phyloP scores from a whole-genome alignment of 2,329 filamentous ascomycete genomes.

The Dothidotthia symphoricarpi region DNA sequence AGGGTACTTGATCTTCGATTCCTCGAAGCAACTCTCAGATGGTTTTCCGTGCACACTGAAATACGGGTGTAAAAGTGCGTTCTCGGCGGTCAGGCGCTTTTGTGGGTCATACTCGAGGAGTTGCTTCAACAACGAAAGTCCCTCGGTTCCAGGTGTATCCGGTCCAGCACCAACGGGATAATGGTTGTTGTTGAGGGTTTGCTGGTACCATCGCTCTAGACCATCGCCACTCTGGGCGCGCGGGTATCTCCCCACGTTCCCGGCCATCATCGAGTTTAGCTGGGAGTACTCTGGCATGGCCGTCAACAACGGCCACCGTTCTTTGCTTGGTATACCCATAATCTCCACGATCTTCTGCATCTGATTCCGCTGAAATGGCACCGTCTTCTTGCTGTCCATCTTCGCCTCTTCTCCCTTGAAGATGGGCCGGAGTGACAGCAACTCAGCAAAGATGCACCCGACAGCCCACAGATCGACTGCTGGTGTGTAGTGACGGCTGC shows the following conservation, averaged over 20 bases:
- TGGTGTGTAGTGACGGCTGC: slow-evolving; percentile 92
- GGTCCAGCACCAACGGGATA: slow-evolving; percentile 43
- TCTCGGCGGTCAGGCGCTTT: slow-evolving; percentile 80
- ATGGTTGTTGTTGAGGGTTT: slow-evolving; percentile 49
- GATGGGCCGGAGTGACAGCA: slow-evolving; percentile 85
- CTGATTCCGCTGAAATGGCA: slow-evolving; percentile 95
- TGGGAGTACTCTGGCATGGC: slow-evolving; percentile 86
- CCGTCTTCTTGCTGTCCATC: slow-evolving; percentile 97
- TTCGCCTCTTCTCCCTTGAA: slow-evolving; percentile 99
- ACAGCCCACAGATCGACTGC: slow-evolving; percentile 98
- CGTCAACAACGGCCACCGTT: slow-evolving; percentile 79
- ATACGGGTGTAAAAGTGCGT: slow-evolving; percentile 87
- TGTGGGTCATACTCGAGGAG: slow-evolving; percentile 91
- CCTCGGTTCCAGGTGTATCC: slow-evolving; percentile 57
- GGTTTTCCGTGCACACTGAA: slow-evolving; percentile 65
- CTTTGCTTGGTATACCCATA: slow-evolving; percentile 83
- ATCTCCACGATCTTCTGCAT: slow-evolving; percentile 99
- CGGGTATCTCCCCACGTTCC: slow-evolving; percentile 49
- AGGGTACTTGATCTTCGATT: slow-evolving; percentile 83
- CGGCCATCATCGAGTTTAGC: slow-evolving; percentile 54
- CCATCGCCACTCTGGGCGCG: slow-evolving; percentile 47
- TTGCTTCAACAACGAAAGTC: slow-evolving; percentile 76
- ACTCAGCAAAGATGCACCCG: slow-evolving; percentile 95
- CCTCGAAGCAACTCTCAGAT: slow-evolving; percentile 84
- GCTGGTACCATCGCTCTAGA: slow-evolving; percentile 67